Percentiles rank a stretch among this genome's conserved stretches.
phyloP scores from a whole-genome alignment of 805 yeast species.

The Middelhovenomyces tepae region DNA sequence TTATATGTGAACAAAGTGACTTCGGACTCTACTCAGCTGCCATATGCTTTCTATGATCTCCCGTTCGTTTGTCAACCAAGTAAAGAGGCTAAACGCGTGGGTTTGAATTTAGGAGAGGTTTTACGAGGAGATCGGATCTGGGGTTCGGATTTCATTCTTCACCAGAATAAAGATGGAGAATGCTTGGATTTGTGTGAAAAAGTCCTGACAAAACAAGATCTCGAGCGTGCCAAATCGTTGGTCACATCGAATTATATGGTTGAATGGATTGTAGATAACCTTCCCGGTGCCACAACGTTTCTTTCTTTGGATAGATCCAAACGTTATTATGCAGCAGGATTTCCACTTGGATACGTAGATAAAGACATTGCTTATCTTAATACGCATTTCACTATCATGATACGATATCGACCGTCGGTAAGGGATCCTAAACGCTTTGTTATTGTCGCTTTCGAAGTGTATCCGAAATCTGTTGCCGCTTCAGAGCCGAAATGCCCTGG shows the following conservation, averaged over 20 bases:
- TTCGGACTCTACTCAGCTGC: conserved; percentile 67
- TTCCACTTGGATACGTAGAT: conserved; percentile 68
- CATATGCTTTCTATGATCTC: conserved; percentile 66
- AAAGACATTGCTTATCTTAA: conserved; percentile 53
- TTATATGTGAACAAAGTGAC: conserved; percentile 69
- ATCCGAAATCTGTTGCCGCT: conserved; percentile 63
- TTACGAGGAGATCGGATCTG: conserved; percentile 73
- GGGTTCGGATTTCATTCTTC: conserved; percentile 61
- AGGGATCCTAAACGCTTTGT: conserved; percentile 26
- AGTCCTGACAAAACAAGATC: conserved; percentile 41
- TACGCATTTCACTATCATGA: conserved; percentile 74
- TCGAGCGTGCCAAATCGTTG: conserved; percentile 47
- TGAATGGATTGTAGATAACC: conserved; percentile 75
- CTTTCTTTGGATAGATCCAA: conserved; percentile 47
- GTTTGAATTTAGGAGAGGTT: conserved; percentile 66
- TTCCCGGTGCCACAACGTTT: conserved; percentile 85
- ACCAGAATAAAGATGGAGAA: conserved; percentile 53
- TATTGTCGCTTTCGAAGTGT: conserved; percentile 84
- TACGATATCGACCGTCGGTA: conserved; percentile 47
- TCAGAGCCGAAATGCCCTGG: conserved; percentile 63
- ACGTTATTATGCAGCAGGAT: conserved; percentile 77
- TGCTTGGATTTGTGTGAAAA: conserved; percentile 66
- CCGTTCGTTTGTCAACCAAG: conserved; percentile 72
- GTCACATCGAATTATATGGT: conserved; percentile 64
- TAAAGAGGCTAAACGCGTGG: conserved; percentile 46